Base-by-base conservation (phyloP, 108 stramenopile genomes). In the Nitzschia palea region DNA sequence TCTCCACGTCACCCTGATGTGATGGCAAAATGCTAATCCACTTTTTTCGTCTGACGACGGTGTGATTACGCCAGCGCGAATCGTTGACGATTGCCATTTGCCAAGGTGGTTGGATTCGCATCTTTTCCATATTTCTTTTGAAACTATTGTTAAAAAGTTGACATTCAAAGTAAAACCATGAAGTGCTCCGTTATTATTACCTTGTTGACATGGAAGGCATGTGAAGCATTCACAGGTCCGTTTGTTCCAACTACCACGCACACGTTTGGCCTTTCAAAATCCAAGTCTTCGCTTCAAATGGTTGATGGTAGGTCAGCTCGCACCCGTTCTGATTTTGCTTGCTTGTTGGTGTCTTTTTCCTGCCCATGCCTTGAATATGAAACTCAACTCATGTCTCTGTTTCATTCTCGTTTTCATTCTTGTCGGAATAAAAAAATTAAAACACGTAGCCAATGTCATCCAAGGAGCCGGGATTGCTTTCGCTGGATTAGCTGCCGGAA, bases 391-490 rank as follows among this genome's bases (percentile, higher is more conserved):
- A 40, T 40, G 14, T 40, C 37, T 14, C 14, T 40, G 10, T 14
- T 40, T 40, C 14, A 40, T 40, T 14, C 8, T 40, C 37, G 37
- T 40, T 8, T 40, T 40, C 8, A 40, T 40, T 40, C 37, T 40
- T 40, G n/a, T n/a, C n/a, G n/a, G n/a, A n/a, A n/a, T n/a, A n/a
- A n/a, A n/a, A n/a, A n/a, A n/a, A n/a, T n/a, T n/a, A n/a, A n/a
- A n/a, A n/a, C n/a, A n/a, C n/a, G n/a, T 36, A 59, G 58, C 35
- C 58, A 37, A 30, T 22, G 36, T 59, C 33, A 34, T 59, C 37
- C 33, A 37, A 68, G 89, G 89, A 61, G 81, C 74, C 4, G 91
- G 81, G 2, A 80, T 93, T 50, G 91, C 80, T 44, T 47, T 93
- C 17, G 86, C 77, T 15, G 91, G 91, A 43, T 67, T 88, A 29